phyloP scores from a whole-genome alignment of 768 basidiomycete genomes.

The Leucocoprinus birnbaumii region DNA sequence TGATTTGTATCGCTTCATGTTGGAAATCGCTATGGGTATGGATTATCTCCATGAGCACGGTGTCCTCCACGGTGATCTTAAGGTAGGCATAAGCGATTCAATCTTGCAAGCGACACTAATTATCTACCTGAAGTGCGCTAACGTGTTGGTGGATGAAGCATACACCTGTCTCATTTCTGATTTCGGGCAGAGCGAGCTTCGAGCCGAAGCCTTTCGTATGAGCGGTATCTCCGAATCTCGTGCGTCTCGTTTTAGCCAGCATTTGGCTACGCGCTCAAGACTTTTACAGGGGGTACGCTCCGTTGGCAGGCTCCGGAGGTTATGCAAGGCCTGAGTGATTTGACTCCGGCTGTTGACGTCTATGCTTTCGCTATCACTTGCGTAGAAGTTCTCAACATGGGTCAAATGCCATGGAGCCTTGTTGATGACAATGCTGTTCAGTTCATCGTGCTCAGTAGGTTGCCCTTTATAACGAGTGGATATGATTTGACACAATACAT shows the following conservation, averaged over 20 bases:
- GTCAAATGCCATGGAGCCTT: conserved; percentile 56
- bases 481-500: conserved; percentile 12
- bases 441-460: conserved; percentile 49
- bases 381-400: conserved; percentile 64
- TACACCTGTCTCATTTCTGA: conserved; percentile 74
- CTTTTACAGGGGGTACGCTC: conserved; percentile 51
- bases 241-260: conserved; percentile 27
- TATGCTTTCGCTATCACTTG: conserved; percentile 72
- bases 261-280: not conserved
- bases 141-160: conserved; percentile 72
- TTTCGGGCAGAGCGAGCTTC: conserved; percentile 83
- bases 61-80: conserved; percentile 78
- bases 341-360: conserved; percentile 61
- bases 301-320: conserved; percentile 76
- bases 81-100: conserved; percentile 38
- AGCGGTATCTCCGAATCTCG: conserved; percentile 47
- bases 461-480: not conserved
- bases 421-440: conserved; percentile 50
- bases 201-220: conserved; percentile 64
- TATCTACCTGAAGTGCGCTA: conserved; percentile 48
- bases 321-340: conserved; percentile 41
- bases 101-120: not conserved
- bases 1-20: conserved; percentile 59
- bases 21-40: conserved; percentile 85
- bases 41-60: conserved; percentile 68